Evolutionary conservation across 495 filamentous ascomycete genomes (phyloP).

Genomic region (Penicillium malachiteum): DNA sequence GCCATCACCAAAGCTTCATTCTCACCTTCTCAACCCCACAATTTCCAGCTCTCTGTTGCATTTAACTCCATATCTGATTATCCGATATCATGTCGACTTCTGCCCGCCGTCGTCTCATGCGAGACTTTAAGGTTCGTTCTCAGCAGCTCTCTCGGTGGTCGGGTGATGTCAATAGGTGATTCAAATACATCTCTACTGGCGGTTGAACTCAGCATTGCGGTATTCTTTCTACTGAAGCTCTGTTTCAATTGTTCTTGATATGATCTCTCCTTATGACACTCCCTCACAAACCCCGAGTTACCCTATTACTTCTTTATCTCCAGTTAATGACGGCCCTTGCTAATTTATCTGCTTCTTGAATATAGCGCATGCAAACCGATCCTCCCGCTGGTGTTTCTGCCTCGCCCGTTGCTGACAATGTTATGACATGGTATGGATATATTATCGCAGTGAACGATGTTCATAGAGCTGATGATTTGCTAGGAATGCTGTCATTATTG

Average conservation of each 20-base stretch:
- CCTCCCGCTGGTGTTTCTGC: slow-evolving; percentile 96
- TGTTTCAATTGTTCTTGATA: too few species aligned
- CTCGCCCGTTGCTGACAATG: slow-evolving; percentile 95
- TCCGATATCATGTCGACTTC: slow-evolving; percentile 76
- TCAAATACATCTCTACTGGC: not conserved
- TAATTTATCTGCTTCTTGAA: not conserved
- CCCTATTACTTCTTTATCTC: too few species aligned
- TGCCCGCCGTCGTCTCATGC: slow-evolving; percentile 92
- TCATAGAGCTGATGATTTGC: slow-evolving; percentile 5
- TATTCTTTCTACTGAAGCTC: too few species aligned
- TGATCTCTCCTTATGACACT: too few species aligned
- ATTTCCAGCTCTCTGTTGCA: slow-evolving; percentile 2
- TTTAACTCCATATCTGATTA: slow-evolving; percentile 2
- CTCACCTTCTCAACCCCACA: slow-evolving; percentile 2
- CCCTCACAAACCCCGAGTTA: too few species aligned
- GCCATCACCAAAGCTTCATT: slow-evolving; percentile 1
- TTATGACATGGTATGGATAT: slow-evolving; percentile 86
- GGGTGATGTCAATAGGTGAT: slow-evolving; percentile 5
- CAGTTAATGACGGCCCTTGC: not conserved
- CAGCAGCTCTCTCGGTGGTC: not conserved
- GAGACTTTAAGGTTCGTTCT: slow-evolving; percentile 88
- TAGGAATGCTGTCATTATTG: slow-evolving; percentile 99
- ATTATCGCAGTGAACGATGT: not conserved
- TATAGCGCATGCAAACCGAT: slow-evolving; percentile 97
- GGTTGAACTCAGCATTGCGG: not conserved